Conservation (phyloP, 2,329 filamentous ascomycete species). For the Helotiales sp. region DNA sequence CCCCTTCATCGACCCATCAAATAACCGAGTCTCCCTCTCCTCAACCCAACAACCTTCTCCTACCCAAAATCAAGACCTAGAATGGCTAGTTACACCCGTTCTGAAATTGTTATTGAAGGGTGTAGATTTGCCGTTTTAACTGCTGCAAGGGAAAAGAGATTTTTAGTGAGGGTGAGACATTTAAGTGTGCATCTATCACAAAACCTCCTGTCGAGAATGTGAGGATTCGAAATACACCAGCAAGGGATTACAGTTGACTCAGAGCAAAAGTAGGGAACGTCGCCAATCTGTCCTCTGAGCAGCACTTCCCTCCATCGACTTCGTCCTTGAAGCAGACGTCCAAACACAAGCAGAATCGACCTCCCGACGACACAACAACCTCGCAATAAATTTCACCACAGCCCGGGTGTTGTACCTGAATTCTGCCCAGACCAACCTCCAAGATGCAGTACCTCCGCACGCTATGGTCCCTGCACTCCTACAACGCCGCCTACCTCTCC, state of each 20-base stretch:
- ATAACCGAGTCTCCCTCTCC: background rate
- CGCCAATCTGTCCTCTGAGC: background rate
- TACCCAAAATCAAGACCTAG: too few species aligned
- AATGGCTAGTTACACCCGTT: too few species aligned
- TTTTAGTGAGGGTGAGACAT: background rate
- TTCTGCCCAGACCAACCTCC: background rate
- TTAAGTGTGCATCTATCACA: background rate
- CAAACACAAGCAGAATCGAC: too few species aligned
- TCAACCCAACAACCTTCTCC: too few species aligned
- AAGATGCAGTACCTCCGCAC: background rate
- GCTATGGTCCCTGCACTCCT: background rate
- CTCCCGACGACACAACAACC: background rate
- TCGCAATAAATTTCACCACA: too few species aligned
- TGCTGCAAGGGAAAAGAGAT: background rate
- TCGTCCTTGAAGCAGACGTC: background rate
- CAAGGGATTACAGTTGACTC: background rate
- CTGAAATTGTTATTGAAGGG: background rate
- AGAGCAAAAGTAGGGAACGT: background rate
- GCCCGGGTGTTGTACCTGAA: too few species aligned
- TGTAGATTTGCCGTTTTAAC: background rate
- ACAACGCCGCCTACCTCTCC: slow-evolving; percentile 33
- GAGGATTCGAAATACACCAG: background rate
- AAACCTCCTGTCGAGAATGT: background rate
- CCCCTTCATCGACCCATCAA: background rate
- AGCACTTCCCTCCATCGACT: background rate